Evolutionary conservation across 129 eudicot genomes (phyloP), one percentile per base, ranked within the genome.

Genomic region (Flaveria linearis): DNA sequence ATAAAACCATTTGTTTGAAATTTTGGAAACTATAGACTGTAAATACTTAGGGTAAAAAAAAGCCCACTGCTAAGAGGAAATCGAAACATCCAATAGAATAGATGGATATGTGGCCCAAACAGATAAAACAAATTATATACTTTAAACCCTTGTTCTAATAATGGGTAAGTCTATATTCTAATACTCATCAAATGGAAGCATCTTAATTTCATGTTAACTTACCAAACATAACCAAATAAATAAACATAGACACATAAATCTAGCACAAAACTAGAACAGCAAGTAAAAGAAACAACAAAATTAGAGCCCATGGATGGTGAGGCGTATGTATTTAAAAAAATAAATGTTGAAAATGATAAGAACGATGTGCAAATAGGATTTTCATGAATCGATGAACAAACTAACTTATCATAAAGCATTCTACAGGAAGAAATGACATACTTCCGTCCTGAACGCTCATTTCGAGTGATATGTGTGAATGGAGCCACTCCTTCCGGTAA

Each of bases 381-480:
- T 72, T 2, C 11, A 13, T 25, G 20, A 64, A 65, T 66, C 39
- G 52, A 13, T 63, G 61, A 33, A 66, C 23, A 26, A 17, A 45
- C 45, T 65, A 42, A 17, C 36, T 61, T 9, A 18, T 17, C 25
- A 81, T 50, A 51, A 52, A 70, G 18, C 65, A 75, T 20, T 62
- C 47, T 17, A 50, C 52, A 65, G 43, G 64, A 70, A 61, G 69
- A 64, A 77, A 76, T 42, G 64, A 74, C 92, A 63, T 86, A 90
- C 96, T 88, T 90, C 17, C 84, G 80, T 56, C 90, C 85, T 25
- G 73, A 84, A 74, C 86, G 87, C 33, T 87, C 96, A 65, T 90
- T 90, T 60, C 89, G 91, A 69, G 46, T 81, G 33, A 90, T 86
- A 73, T 78, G 83, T 73, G 77, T 84, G 81, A 83, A 90, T 60